Conservation (phyloP, 176 grass and related monocot species). For the Phyllostachys edulis region DNA sequence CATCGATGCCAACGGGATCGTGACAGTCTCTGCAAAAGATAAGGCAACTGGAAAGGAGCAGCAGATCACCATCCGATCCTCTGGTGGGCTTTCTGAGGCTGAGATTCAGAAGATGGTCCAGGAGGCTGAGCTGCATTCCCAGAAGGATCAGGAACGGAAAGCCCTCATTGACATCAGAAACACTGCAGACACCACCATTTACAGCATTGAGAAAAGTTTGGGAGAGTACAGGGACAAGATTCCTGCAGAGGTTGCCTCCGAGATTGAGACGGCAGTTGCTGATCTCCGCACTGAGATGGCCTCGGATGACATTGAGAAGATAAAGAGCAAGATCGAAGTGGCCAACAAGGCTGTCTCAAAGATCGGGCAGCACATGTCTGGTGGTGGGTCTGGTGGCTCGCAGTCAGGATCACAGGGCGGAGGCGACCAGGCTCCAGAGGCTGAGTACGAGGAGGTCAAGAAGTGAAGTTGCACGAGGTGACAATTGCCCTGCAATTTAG, state of each 20-base stretch:
- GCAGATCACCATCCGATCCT: slow-evolving; percentile 45
- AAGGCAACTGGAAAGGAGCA: slow-evolving; percentile 51
- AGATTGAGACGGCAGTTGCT: slow-evolving; percentile 38
- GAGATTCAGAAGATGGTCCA: slow-evolving; percentile 49
- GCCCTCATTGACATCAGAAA: slow-evolving; percentile 42
- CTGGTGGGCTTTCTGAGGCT: slow-evolving; percentile 42
- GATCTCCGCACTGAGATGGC: slow-evolving; percentile 32
- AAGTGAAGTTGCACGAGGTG: slow-evolving; percentile 11
- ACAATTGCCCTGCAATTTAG: not conserved
- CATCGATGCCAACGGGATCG: slow-evolving; percentile 48
- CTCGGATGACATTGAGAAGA: slow-evolving; percentile 32
- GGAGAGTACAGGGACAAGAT: slow-evolving; percentile 41
- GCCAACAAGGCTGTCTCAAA: slow-evolving; percentile 40
- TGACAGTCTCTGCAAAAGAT: slow-evolving; percentile 45
- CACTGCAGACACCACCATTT: slow-evolving; percentile 39
- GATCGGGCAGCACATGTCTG: slow-evolving; percentile 44
- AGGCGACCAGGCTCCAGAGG: slow-evolving; percentile 37
- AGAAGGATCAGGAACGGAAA: slow-evolving; percentile 52
- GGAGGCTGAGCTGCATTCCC: slow-evolving; percentile 47
- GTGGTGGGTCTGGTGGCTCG: slow-evolving; percentile 1
- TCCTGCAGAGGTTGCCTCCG: slow-evolving; percentile 29
- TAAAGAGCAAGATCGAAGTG: slow-evolving; percentile 27
- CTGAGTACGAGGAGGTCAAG: slow-evolving; percentile 43
- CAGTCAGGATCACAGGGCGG: slow-evolving; percentile 11
- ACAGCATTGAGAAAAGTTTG: slow-evolving; percentile 48